Evolutionary conservation across 768 basidiomycete genomes (phyloP), one percentile per base, ranked within the genome.

Genomic region (Sporobolomyces pararoseus): DNA sequence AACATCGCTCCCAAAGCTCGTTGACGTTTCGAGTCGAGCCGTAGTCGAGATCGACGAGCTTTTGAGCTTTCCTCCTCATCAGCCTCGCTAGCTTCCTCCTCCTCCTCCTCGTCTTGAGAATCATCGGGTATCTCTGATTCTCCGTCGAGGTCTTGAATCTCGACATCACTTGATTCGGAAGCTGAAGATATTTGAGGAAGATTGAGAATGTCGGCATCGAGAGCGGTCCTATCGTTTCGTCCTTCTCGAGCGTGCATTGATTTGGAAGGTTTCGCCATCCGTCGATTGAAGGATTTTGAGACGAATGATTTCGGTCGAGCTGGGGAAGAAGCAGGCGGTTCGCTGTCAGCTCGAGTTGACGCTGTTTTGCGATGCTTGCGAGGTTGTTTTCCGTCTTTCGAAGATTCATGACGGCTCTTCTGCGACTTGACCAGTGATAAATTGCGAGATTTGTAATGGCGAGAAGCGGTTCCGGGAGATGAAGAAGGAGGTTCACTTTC

Each of bases 1-100:
- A 77, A 74, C 77, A 75, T 76, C 21, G 32, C 23, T 12, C 63
- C 54, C 9, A 74, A 51, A 2, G 66, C 66, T n/a, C 55, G 47
- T n/a, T 68, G 59, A 7, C 70, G 63, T 49, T 68, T 72, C 12
- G 62, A 53, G 19, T 55, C 59, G 46, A 74, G 66, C 23, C 54
- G 34, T 27, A 60, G 55, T 16, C 63, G 64, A 13, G 68, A 44
- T 0, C 27, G 49, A 4, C 51, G 58, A 29, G 65, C 35, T 14
- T 55, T 32, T 27, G 52, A n/a, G 46, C 4, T 47, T 13, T 63
- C 62, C 23, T 53, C 53, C n/a, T 58, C 67, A 9, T 60, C 50
- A 21, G 27, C 35, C 35, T n/a, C 32, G 19, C 51, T 49, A 21
- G 31, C 53, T 55, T 3, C 34, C 6, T 58, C 61, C 9, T 49